Evolutionary conservation across 352 stramenopile species (phyloP), one percentile per base, ranked within the genome.

Genomic region (Phytophthora vignae): DNA sequence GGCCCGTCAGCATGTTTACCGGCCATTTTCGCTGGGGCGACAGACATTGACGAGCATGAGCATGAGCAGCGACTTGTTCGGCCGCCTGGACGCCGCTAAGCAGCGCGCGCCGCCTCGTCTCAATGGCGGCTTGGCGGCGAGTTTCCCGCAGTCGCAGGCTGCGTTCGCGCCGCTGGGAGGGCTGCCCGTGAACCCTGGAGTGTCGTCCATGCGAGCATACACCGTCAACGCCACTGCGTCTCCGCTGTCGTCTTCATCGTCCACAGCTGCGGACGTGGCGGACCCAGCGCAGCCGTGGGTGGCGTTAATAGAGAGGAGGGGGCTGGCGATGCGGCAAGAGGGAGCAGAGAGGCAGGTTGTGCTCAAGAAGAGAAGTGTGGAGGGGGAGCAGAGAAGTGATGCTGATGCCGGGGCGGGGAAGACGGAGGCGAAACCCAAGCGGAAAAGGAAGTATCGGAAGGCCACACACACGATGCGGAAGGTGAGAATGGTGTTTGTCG

Each of bases 381-480:
- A 22, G 42, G 42, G 7, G 9, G 42, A 50, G 17, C 42, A 22
- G 42, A 25, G 17, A 8, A n/a, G 15, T 50, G 42, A 10, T 21
- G 42, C 42, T 22, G 19, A 29, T 29, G 27, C 27, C 4, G 27
- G 4, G 27, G 27, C 27, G 46, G 56, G 7, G 38, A 27, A 33
- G 11, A 56, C 19, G 49, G 36, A 33, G 55, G 9, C 67, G 33
- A 67, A 61, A 8, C 59, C 55, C 29, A 74, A 76, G 58, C 44
- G 44, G 19, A 77, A 78, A 46, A 60, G 60, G 8, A 81, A 80
- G 50, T 67, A 77, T 15, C 42, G 73, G 19, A 80, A 77, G 57
- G 73, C 69, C 4, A 80, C 73, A 29, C 70, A 80, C 54, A 80
- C 73, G n/a, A 67, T 80, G 4, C 63, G 69, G 29, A 77, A 79